Base-by-base conservation (phyloP, 2,329 filamentous ascomycete genomes). In the Ophidiomyces ophidiicola region DNA sequence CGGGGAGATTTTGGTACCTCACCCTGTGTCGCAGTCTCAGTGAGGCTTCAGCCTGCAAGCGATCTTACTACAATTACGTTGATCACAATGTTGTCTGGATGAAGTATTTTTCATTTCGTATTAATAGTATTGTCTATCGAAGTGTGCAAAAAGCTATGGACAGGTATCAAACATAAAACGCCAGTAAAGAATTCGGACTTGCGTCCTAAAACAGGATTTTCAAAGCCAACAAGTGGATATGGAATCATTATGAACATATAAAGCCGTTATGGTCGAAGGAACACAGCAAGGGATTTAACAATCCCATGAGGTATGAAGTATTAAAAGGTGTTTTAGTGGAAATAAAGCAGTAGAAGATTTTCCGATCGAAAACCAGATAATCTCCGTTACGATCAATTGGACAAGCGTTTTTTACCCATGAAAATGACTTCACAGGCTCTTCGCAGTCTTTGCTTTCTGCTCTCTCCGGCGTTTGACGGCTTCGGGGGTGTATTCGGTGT, bases 401-500 rank as follows among this genome's bases (percentile, higher is more conserved):
- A 28, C 25, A 28, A 3, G 25, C 11, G 25, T 14, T 14, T 3
- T 28, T 28, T 28, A n/a, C 3, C 11, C 11, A 28, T 4, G 8
- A 28, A 28, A 28, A 10, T 10, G 25, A 28, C 11, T n/a, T n/a
- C n/a, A n/a, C n/a, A n/a, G n/a, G n/a, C 45, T 48, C 31, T 44
- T 44, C 11, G 35, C 14, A 33, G 24, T 14, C 17, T 41, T 33
- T 14, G 42, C 15, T 46, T 60, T 62, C 39, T 58, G 56, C 63
- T 90, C 85, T 44, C 86, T 75, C 57, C 87, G 79, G 57, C 72
- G 74, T 77, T 86, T 87, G 53, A 81, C 74, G 28, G 88, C 84
- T 63, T 92, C 88, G 25, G 83, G 76, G 38, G 83, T 85, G 48
- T 84, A 84, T 72, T 98, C 88, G 46, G 90, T 98, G 64, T 94